Percentiles rank a stretch among this genome's conserved stretches.
phyloP scores from a whole-genome alignment of 345 rosid species.

The Geranium rotundifolium region DNA sequence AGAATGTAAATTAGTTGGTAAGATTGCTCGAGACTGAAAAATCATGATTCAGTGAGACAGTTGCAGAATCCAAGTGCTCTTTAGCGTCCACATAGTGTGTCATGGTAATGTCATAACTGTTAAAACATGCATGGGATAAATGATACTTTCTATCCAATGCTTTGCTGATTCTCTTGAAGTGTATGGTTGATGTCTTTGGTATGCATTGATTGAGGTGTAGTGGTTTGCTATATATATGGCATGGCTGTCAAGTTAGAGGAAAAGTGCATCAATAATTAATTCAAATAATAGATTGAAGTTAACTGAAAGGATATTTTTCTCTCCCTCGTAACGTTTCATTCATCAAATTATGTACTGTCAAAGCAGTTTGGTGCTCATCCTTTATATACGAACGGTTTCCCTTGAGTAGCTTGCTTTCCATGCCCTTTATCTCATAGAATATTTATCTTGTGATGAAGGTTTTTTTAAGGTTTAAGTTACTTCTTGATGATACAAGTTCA shows the following conservation, averaged over 20 bases:
- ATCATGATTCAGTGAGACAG: conserved; percentile 48
- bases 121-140: conserved; percentile 16
- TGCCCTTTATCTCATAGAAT: too few relatives aligned
- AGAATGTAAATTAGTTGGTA: conserved; percentile 81
- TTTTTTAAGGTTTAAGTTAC: too few relatives aligned
- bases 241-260: not conserved
- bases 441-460: too few relatives aligned
- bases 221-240: not conserved
- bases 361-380: too few relatives aligned
- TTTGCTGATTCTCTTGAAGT: conserved; percentile 21
- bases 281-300: too few relatives aligned
- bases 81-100: conserved; percentile 16
- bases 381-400: too few relatives aligned
- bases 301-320: too few relatives aligned
- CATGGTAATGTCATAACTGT: conserved; percentile 20
- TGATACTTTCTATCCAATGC: conserved; percentile 9
- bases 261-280: too few relatives aligned
- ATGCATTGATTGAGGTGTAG: conserved; percentile 9
- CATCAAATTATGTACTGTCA: too few relatives aligned
- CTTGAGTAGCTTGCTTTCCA: too few relatives aligned
- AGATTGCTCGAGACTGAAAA: conserved; percentile 76
- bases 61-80: conserved; percentile 31
- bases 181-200: conserved; percentile 10
- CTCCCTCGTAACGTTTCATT: too few relatives aligned
- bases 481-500: too few relatives aligned